These are phyloP conservation scores for Phaffia australis DNA, from an alignment of 768 basidiomycete species.

Conservation along the genomic window DNA sequence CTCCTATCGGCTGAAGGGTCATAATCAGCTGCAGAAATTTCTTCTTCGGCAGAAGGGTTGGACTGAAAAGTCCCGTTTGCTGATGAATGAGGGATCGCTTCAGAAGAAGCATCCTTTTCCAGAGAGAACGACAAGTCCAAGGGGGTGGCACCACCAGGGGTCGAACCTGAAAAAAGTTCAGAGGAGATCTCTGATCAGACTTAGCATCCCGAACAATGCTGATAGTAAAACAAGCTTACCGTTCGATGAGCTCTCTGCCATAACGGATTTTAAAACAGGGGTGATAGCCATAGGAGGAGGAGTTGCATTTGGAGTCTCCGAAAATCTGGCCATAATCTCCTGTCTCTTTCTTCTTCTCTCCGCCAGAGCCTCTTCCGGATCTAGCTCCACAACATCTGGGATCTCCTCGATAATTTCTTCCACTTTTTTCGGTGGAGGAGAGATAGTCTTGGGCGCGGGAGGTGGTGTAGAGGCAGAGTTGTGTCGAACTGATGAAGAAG, in stretches of 20 bases:
- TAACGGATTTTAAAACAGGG: no score
- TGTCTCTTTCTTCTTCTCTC: conserved; percentile 18
- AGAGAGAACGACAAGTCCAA: conserved; percentile 10
- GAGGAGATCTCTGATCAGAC: not conserved
- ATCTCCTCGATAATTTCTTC: conserved; percentile 21
- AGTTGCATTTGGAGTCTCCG: conserved; percentile 4
- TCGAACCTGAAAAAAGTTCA: not conserved
- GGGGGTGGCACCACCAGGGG: not conserved
- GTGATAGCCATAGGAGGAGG: not conserved
- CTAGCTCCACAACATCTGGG: conserved; percentile 18
- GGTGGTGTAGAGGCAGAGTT: conserved; percentile 4
- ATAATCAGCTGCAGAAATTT: conserved; percentile 86
- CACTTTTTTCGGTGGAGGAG: not conserved
- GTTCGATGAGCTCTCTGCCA: no score
- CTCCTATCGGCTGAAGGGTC: conserved; percentile 71
- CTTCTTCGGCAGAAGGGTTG: conserved; percentile 42
- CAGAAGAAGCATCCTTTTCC: conserved; percentile 6
- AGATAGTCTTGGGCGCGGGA: conserved; percentile 1
- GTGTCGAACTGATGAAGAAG: not conserved
- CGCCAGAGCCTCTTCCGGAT: conserved; percentile 23
- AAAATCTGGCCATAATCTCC: conserved; percentile 21
- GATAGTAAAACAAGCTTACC: not conserved
- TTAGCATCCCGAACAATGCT: not conserved
- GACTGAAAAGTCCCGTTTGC: conserved; percentile 6
- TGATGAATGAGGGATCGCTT: conserved; percentile 4